Evolutionary conservation across 495 filamentous ascomycete species (phyloP), one percentile per base, ranked within the genome.

Genomic region (Daldinia decipiens): DNA sequence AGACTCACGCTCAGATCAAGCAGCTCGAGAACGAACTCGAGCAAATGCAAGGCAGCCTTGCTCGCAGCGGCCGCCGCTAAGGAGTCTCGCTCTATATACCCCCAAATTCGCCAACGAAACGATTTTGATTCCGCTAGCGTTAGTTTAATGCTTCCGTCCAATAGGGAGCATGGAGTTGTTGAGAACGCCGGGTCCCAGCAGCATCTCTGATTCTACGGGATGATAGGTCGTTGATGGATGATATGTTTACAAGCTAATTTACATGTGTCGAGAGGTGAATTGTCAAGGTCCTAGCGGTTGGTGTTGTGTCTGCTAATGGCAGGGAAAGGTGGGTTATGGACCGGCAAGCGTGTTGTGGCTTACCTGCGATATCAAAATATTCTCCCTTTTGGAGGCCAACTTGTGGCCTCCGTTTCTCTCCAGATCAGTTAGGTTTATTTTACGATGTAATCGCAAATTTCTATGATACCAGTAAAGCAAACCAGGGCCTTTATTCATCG

Each of bases 1-100:
- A 90, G 79, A 98, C 94, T 52, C 95, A 99, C 72, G 95, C 96
- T 79, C 91, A 93, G 59, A 99, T 99, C 89, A 99, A 98, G 87
- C 86, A 90, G 70, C 87, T 99, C 78, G 96, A 99, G 85, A 82
- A 85, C 75, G 95, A 99, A 78, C 88, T 99, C 73, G 95, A 98
- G 82, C 81, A 87, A 71, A 89, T 99, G 87, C 96, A 99, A 78
- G 95, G 95, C 74, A 95, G 89, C 76, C 87, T 93, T 75, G 92
- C 92, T 77, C 89, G 95, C 82, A 98, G 93, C 85, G 96, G 95
- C 72, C 93, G 95, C 83, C 96, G 95, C 83, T 98, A 94, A 80
- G 58, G 45, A 24, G n/a, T 26, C n/a, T 45, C 21, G 39, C 53
- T 53, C 52, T 69, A 65, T 61, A 71, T 31, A 27, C 50, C 50